Evolutionary conservation across 352 stramenopile genomes (phyloP).

Genomic region (Phytophthora aleatoria): DNA sequence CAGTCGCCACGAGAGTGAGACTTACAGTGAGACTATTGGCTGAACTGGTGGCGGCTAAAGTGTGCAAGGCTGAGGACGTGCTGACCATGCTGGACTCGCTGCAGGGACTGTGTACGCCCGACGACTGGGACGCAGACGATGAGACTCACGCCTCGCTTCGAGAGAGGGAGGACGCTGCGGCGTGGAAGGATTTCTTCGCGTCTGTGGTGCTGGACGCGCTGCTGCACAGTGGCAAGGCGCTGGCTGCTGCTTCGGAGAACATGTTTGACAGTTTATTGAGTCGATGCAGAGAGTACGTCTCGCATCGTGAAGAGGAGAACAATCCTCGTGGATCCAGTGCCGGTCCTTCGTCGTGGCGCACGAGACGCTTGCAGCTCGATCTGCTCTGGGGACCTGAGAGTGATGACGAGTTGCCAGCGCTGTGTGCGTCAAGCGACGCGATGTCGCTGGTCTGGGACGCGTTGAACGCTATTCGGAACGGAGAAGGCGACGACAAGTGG

Average conservation of each 20-base stretch:
- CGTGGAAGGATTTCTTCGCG: slow-evolving; percentile 83
- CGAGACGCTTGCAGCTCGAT: slow-evolving; percentile 68
- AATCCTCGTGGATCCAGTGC: slow-evolving; percentile 53
- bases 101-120: slow-evolving; percentile 63
- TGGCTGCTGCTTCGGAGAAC: slow-evolving; percentile 51
- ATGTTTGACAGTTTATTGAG: slow-evolving; percentile 73
- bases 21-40: slow-evolving; percentile 71
- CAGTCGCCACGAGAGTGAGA: slow-evolving; percentile 54
- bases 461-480: slow-evolving; percentile 47
- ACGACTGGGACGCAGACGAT: slow-evolving; percentile 59
- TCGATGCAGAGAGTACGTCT: slow-evolving; percentile 75
- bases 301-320: slow-evolving; percentile 61
- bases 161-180: slow-evolving; percentile 50
- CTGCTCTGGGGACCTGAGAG: slow-evolving; percentile 69
- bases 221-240: slow-evolving; percentile 58
- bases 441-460: slow-evolving; percentile 67
- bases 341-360: slow-evolving; percentile 65
- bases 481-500: slow-evolving; percentile 43
- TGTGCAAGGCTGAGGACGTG: slow-evolving; percentile 69
- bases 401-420: slow-evolving; percentile 50
- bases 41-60: slow-evolving; percentile 56
- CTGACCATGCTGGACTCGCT: slow-evolving; percentile 64
- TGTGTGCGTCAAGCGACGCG: slow-evolving; percentile 69
- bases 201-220: slow-evolving; percentile 73
- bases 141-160: slow-evolving; percentile 48